Conservation (phyloP, 305 asterid species). For the Coffea humblotiana region DNA sequence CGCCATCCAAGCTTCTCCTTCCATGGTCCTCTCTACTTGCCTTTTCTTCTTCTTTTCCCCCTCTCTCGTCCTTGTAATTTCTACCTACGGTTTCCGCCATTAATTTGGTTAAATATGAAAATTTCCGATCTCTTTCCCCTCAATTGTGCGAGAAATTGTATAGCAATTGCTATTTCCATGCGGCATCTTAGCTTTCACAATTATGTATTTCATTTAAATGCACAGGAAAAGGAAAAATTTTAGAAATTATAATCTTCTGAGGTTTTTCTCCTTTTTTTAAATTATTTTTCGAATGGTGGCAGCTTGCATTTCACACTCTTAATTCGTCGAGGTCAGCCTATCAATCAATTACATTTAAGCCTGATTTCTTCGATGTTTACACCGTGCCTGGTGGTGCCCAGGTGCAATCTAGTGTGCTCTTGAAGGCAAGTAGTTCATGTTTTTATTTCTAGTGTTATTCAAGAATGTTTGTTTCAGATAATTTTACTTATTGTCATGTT, state of each 20-base stretch:
- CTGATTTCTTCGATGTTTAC: constrained; percentile 75
- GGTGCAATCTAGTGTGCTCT: constrained; percentile 74
- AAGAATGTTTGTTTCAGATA: constrained; percentile 7
- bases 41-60: too few relatives aligned
- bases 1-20: constrained; percentile 71
- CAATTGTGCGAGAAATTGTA: too few relatives aligned
- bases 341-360: constrained; percentile 73
- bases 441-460: not conserved
- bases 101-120: too few relatives aligned
- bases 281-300: constrained; percentile 18
- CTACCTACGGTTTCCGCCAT: too few relatives aligned
- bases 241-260: too few relatives aligned
- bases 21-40: constrained; percentile 50
- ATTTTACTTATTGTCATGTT: constrained; percentile 11
- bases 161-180: too few relatives aligned
- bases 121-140: too few relatives aligned
- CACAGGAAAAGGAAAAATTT: too few relatives aligned
- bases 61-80: too few relatives aligned
- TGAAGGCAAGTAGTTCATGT: constrained; percentile 52
- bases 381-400: constrained; percentile 48
- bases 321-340: constrained; percentile 93
- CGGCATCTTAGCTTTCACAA: too few relatives aligned
- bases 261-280: constrained; percentile 1
- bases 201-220: too few relatives aligned
- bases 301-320: constrained; percentile 75